Base-by-base conservation (phyloP, 805 yeast species). In the Candida tibetensis region DNA sequence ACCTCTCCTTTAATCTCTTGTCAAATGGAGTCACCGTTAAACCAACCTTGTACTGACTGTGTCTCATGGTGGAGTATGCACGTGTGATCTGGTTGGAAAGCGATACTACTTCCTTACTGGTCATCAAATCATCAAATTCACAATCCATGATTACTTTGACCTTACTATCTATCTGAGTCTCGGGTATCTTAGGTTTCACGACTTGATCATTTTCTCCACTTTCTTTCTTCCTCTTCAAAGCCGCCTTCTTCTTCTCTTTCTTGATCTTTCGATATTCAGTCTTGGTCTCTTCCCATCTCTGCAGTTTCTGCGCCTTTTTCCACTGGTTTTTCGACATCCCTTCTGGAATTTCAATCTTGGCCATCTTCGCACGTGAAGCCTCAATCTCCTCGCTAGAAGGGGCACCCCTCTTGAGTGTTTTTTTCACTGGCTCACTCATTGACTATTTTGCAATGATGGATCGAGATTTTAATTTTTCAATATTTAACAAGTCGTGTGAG, bases 41-140 rank as follows among this genome's bases (percentile, higher is more conserved):
- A 25, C 77, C 75, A 3, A 87, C 78, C 6, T 73, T 76, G 42
- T 73, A 69, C 31, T 60, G 55, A 13, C 85, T 76, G 35, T 77
- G 75, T 48, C 85, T 76, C 55, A 85, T 87, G 13, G 83, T 83
- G 5, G 95, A 77, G 59, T 91, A 91, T 34, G 87, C 74, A 42
- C 96, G 71, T 3, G 91, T 79, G 34, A 93, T 72, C 62, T 91
- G 99, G 35, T 80, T 75, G 5, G 88, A 76, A 53, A 91, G 61
- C 15, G 95, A 85, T 2, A 76, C 75, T 31, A 77, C 68, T 44
- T 77, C 82, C 47, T 81, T 82, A 14, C 81, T 85, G 26, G 74
- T 77, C 99, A 93, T 93, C 52, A 85, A 55, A 31, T 85, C 93
- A 54, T 93, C 98, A 59, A 91, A 91, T 12, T 76, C 85, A 62